Percentiles rank a stretch among this genome's conserved stretches.
phyloP scores from a whole-genome alignment of 108 stramenopile genomes.

The Cyclotella atomus region DNA sequence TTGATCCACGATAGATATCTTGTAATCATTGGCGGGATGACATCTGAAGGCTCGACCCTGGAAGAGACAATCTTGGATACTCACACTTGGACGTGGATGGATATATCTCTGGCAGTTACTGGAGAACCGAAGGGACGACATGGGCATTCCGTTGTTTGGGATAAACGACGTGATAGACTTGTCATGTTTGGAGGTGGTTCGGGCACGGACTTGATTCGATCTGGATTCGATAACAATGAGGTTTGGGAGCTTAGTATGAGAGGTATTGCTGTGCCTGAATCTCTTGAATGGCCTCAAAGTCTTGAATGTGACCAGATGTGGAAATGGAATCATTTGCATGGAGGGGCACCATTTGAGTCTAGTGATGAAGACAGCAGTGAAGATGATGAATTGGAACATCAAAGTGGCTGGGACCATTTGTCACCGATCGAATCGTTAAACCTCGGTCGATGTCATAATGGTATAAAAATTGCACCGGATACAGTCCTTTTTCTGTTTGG shows the following conservation, averaged over 20 bases:
- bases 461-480: constrained; percentile 52
- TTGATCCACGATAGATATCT: constrained; percentile 57
- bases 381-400: neutral
- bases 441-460: constrained; percentile 64
- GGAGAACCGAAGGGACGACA: constrained; percentile 51
- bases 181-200: constrained; percentile 71
- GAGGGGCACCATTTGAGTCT: neutral
- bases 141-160: constrained; percentile 68
- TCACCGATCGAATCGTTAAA: constrained; percentile 50
- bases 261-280: constrained; percentile 34
- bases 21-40: constrained; percentile 67
- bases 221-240: constrained; percentile 58
- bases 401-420: neutral
- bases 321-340: constrained; percentile 42
- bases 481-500: constrained; percentile 60
- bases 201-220: constrained; percentile 60
- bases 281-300: no score
- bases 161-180: constrained; percentile 50
- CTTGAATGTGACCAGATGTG: constrained; percentile 21
- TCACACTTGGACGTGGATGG: constrained; percentile 60
- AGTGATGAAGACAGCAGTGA: neutral
- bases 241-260: constrained; percentile 65
- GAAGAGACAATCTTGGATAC: constrained; percentile 57
- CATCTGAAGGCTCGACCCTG: constrained; percentile 40
- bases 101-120: constrained; percentile 2